Percentiles rank a stretch among this genome's conserved stretches.
Conservation (phyloP, 306 rosid species). For the Trifolium dubium region DNA sequence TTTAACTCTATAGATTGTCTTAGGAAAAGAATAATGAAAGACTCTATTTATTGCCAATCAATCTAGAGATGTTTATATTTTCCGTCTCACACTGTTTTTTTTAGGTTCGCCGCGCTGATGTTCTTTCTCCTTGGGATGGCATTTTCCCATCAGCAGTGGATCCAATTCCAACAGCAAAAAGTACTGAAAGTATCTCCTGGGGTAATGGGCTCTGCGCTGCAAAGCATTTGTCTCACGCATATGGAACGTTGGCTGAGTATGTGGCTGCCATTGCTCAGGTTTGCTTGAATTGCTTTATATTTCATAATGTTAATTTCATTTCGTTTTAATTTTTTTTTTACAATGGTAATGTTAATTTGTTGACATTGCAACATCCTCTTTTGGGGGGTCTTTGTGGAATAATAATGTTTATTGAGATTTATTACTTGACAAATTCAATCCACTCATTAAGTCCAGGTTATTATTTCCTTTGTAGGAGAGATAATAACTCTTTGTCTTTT, state of each 20-base stretch:
- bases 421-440: background rate
- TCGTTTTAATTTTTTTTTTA: too few species aligned
- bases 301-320: constrained; percentile 8
- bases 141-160: constrained; percentile 92
- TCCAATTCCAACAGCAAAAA: constrained; percentile 89
- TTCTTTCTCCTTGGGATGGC: constrained; percentile 99
- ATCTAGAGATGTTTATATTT: background rate
- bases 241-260: constrained; percentile 81
- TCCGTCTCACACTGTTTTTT: constrained; percentile 36
- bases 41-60: background rate
- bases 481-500: background rate
- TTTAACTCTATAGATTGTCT: constrained; percentile 21
- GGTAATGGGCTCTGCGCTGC: constrained; percentile 86
- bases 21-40: background rate
- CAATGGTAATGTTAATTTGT: too few species aligned
- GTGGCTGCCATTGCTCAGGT: constrained; percentile 98
- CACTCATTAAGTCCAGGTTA: background rate
- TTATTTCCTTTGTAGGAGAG: background rate
- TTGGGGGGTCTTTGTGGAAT: too few species aligned
- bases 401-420: too few species aligned
- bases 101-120: constrained; percentile 92
- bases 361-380: too few species aligned
- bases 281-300: constrained; percentile 44
- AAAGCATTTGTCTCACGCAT: constrained; percentile 86
- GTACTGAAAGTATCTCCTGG: too few species aligned